A percentile compares a stretch with the other conserved stretches of the same genome.
These are phyloP conservation scores for Citrus cavaleriei DNA, from an alignment of 345 rosid species.

Conservation along the genomic window DNA sequence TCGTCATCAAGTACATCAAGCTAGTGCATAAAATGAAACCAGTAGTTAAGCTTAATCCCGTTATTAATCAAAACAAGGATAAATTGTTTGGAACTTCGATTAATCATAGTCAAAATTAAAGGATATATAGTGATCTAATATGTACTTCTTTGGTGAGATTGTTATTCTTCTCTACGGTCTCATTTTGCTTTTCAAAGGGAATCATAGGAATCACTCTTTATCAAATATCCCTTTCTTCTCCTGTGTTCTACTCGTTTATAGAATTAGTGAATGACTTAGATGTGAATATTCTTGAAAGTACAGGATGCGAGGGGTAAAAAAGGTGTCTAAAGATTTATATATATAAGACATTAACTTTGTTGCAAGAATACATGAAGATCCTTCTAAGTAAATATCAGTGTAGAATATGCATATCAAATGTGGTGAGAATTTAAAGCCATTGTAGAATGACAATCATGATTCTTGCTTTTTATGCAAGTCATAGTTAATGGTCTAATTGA, in stretches of 20 bases:
- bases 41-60: background rate
- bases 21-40: background rate
- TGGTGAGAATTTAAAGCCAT: too few species aligned
- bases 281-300: too few species aligned
- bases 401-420: too few species aligned
- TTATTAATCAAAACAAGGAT: background rate
- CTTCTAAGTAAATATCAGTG: too few species aligned
- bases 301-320: too few species aligned
- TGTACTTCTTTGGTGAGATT: background rate
- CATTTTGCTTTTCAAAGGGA: background rate
- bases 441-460: too few species aligned
- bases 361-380: too few species aligned
- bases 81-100: background rate
- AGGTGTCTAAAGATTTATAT: too few species aligned
- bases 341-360: too few species aligned
- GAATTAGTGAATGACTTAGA: too few species aligned
- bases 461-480: too few species aligned
- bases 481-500: too few species aligned
- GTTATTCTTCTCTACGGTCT: background rate
- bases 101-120: background rate
- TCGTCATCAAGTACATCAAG: background rate
- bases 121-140: background rate
- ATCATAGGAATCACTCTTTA: background rate
- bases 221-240: background rate
- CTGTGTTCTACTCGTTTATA: background rate